These are phyloP conservation scores for Trichoderma gracile DNA, from an alignment of 2,329 filamentous ascomycete species.

Conservation along the genomic window DNA sequence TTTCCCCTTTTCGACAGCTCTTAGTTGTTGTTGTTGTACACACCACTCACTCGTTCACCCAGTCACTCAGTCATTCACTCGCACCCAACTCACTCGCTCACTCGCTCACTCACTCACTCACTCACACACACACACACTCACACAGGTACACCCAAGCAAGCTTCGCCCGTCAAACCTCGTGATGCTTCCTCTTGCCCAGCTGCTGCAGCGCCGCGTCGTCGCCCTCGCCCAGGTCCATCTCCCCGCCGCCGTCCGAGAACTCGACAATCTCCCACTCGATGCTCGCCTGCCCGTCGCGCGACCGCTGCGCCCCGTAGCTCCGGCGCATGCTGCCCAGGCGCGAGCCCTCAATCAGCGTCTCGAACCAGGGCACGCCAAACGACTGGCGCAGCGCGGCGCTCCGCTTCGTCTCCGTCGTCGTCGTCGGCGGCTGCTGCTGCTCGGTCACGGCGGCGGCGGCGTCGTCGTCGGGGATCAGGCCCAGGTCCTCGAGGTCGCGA, in stretches of 20 bases:
- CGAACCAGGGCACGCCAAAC: conserved; percentile 83
- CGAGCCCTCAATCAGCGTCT: conserved; percentile 76
- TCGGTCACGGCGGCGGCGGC: conserved; percentile 30
- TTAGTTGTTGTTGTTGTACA: no score
- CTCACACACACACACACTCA: no score
- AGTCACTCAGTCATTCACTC: no score
- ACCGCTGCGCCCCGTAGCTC: conserved; percentile 55
- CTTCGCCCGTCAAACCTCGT: conserved; percentile 35
- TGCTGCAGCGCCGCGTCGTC: conserved; percentile 38
- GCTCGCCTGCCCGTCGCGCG: conserved; percentile 62
- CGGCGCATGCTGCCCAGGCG: conserved; percentile 67
- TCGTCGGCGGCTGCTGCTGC: conserved; percentile 28
- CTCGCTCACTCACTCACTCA: no score
- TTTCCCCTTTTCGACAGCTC: not conserved
- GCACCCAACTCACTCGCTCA: no score
- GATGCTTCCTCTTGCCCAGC: conserved; percentile 54
- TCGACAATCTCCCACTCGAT: conserved; percentile 87
- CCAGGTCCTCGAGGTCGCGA: conserved; percentile 70
- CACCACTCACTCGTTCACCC: no score
- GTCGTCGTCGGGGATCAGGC: conserved; percentile 61
- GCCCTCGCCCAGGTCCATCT: conserved; percentile 38
- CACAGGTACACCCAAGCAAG: not conserved
- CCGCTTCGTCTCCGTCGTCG: conserved; percentile 26
- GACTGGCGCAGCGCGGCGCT: conserved; percentile 50
- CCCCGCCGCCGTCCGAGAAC: conserved; percentile 53